These are phyloP conservation scores for Plectosphaerella sp. DNA, from an alignment of 2,329 filamentous ascomycete species.

Conservation along the genomic window DNA sequence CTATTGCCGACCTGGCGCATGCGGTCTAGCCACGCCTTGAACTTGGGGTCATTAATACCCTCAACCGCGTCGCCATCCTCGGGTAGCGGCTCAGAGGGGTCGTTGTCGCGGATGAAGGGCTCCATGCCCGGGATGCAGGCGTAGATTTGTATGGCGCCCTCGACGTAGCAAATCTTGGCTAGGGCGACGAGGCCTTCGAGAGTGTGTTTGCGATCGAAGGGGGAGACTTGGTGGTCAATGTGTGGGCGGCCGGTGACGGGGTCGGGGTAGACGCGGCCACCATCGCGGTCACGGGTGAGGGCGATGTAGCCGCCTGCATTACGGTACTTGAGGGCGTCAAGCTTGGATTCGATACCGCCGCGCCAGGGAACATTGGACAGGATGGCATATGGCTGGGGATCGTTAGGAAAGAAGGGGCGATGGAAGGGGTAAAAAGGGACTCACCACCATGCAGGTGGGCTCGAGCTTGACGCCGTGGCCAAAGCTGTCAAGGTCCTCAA, in stretches of 20 bases:
- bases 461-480: conserved; percentile 85
- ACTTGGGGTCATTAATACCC: conserved; percentile 50
- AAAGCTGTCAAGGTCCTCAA: conserved; percentile 74
- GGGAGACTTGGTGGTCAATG: conserved; percentile 66
- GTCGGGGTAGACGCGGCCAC: conserved; percentile 71
- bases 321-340: conserved; percentile 62
- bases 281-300: conserved; percentile 70
- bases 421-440: conserved; percentile 12
- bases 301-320: conserved; percentile 70
- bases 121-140: conserved; percentile 56
- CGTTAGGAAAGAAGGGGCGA: conserved; percentile 4
- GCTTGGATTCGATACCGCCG: conserved; percentile 67
- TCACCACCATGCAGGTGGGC: conserved; percentile 62
- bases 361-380: conserved; percentile 62
- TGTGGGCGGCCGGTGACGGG: conserved; percentile 58
- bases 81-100: conserved; percentile 6
- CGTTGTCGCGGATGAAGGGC: conserved; percentile 48
- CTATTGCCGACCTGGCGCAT: conserved; percentile 47
- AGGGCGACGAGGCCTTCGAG: conserved; percentile 68
- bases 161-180: conserved; percentile 72
- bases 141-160: conserved; percentile 77
- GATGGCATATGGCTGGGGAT: conserved; percentile 54
- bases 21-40: conserved; percentile 56
- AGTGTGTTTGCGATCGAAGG: conserved; percentile 67
- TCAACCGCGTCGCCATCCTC: conserved; percentile 8